Base-by-base conservation (phyloP, 129 eudicot species). In the Escallonia herrerae region DNA sequence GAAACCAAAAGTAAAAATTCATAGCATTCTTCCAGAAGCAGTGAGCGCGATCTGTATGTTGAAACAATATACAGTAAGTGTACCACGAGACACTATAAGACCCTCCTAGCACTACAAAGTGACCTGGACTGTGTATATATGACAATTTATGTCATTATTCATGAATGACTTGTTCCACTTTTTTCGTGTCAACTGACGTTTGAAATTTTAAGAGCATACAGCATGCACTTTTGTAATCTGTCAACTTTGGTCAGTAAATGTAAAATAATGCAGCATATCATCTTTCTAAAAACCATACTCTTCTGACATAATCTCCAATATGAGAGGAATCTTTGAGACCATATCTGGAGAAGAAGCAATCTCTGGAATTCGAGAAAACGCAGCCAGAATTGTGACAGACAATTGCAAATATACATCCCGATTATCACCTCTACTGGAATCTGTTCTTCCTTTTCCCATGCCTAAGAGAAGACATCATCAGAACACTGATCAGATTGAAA, bases 1-100 rank as follows among this genome's bases (percentile, higher is more conserved):
- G 87, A 73, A 62, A 85, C 95, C 73, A 88, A 68, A 68, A 79
- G 77, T 66, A 93, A 55, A 74, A 93, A 74, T 55, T 93, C 98
- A 43, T 70, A 89, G 82, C 96, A 83, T 22, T 81, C 90, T 66
- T 83, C 91, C 38, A 72, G 56, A 65, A 80, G 65, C 12, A 84
- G 44, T 62, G 79, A 56, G 60, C 64, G 80, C 59, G 74, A 78
- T 58, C 89, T 87, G 85, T 73, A 79, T 44, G 41, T 45, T 53
- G 43, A 76, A 41, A 71, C 12, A 56, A 68, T 22, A 3, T 42
- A 52, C 42, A 56, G 64, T 3, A 57, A 48, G 43, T 40, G 67
- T 43, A 39, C 4, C 9, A 45, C 0, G 6, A 45, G 9, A 5
- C 8, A 55, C 7, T 55, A n/a, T 15, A 22, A 11, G 38, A 14